Base-by-base conservation (phyloP, 2,329 filamentous ascomycete genomes). In the Pyricularia pennisetigena region DNA sequence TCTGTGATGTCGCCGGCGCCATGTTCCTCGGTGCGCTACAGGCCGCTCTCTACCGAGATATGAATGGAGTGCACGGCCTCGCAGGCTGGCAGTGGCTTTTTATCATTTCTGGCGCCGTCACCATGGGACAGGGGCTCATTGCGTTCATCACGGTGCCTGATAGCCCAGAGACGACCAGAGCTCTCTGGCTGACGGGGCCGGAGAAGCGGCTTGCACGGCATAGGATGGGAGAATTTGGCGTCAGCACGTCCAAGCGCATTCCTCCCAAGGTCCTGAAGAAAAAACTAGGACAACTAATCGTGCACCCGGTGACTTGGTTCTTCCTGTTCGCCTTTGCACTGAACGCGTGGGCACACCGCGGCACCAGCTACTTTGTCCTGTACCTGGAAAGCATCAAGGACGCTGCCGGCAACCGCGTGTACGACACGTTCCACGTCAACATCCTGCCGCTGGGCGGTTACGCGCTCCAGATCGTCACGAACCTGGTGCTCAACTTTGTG, bases 141-240 rank as follows among this genome's bases (percentile, higher is more conserved):
- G 78, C 79, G 0, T 76, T 79, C 67, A 75, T 82, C 64, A 73
- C 79, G 1, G 78, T 83, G 6, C 74, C 74, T 0, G 74, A 75
- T 67, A 70, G 71, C 16, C 74, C 74, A 12, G 49, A 66, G 26
- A 72, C 71, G n/a, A 74, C 73, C 5, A 68, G 72, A 28, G 74
- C 73, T 8, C 16, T 72, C 3, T 73, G 70, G 65, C 68, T 74
- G 4, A 70, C 66, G 23, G 35, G 59, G 16, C 61, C 69, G 4
- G 73, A 74, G 57, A 69, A 68, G 6, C 35, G 67, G 16, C 41
- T 74, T 14, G 68, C 70, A 6, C 70, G 68, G 41, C 41, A 65
- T 7, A 69, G 72, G 30, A 71, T 74, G 69, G 54, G 59, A 7
- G 66, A 69, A 30, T 59, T 49, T 12, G 69, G 71, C 28, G 70